Evolutionary conservation across 2,329 filamentous ascomycete species (phyloP), one percentile per base, ranked within the genome.

Genomic region (Ceratocystis variospora): DNA sequence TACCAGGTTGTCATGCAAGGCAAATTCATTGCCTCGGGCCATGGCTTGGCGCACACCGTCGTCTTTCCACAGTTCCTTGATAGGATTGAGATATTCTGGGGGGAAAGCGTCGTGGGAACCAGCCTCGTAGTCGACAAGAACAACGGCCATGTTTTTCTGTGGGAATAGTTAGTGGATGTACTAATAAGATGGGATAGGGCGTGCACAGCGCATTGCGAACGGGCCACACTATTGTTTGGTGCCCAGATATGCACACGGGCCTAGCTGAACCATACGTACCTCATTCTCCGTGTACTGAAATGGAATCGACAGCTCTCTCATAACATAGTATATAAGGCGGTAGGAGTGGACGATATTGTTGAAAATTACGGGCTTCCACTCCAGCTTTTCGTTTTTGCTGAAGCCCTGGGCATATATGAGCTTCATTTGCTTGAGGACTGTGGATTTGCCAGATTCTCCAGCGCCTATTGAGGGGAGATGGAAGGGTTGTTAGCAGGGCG

Each of bases 391-490:
- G 70, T 84, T 86, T 72, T 89, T 88, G 73, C 86, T 90, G 78
- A 97, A 97, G 63, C 94, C 93, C 75, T 91, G 87, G 15, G 90
- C 86, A 75, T 97, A 94, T 72, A 99, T 96, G 76, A 99, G 86
- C 76, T 93, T 93, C 94, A 99, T 97, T 80, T 97, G 93, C 79
- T 97, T 97, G 70, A 97, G 84, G 68, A 97, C 92, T 1, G 93
- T 97, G 7, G 93, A 96, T 78, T 97, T 97, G 70, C 93, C 76
- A 37, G 76, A 77, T 89, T 97, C 93, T 74, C 93, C 93, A 72
- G 93, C 93, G 76, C 93, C 92, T 96, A 71, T 70, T 70, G 48
- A 22, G 70, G 68, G 64, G 33, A 45, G 57, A 17, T 7, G 17
- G 53, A n/a, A 33, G 22, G 12, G 53, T 53, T 68, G 62, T 71